A percentile compares a stretch with the other conserved stretches of the same genome.
phyloP scores from a whole-genome alignment of 2,329 filamentous ascomycete genomes.

The Dactylonectria estremocensis region DNA sequence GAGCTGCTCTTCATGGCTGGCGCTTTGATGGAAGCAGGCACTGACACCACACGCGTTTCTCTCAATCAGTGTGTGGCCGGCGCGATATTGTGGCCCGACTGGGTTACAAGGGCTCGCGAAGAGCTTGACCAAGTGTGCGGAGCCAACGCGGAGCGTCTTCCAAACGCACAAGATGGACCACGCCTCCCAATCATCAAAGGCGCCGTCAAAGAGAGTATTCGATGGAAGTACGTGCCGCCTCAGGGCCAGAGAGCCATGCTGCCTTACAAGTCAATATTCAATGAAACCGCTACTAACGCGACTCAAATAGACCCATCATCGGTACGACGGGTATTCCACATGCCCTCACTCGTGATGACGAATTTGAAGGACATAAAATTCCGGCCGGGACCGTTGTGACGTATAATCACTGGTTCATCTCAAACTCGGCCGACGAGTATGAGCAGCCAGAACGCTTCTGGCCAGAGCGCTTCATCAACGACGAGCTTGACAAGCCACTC shows the following conservation, averaged over 20 bases:
- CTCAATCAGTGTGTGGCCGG: neutral
- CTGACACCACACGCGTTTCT: neutral
- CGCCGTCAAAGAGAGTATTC: neutral
- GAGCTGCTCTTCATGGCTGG: neutral
- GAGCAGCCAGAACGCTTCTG: constrained; percentile 8
- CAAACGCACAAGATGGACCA: neutral
- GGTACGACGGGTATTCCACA: neutral
- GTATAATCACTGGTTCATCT: constrained; percentile 11
- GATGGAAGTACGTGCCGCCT: neutral
- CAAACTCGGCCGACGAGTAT: neutral
- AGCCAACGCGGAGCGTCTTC: neutral
- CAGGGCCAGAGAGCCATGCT: too few relatives aligned
- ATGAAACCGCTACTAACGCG: too few relatives aligned
- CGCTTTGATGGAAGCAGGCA: neutral
- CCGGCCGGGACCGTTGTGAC: constrained; percentile 16
- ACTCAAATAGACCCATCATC: neutral
- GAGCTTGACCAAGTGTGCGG: neutral
- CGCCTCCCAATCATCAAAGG: neutral
- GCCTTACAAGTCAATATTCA: too few relatives aligned
- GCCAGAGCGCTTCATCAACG: constrained; percentile 5
- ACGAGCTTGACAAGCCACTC: neutral
- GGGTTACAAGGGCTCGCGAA: neutral
- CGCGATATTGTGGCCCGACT: neutral
- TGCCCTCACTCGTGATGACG: neutral
- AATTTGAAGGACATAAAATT: constrained; percentile 13